These are phyloP conservation scores for Melanogaster broomeanus DNA, from an alignment of 768 basidiomycete species.

Conservation along the genomic window DNA sequence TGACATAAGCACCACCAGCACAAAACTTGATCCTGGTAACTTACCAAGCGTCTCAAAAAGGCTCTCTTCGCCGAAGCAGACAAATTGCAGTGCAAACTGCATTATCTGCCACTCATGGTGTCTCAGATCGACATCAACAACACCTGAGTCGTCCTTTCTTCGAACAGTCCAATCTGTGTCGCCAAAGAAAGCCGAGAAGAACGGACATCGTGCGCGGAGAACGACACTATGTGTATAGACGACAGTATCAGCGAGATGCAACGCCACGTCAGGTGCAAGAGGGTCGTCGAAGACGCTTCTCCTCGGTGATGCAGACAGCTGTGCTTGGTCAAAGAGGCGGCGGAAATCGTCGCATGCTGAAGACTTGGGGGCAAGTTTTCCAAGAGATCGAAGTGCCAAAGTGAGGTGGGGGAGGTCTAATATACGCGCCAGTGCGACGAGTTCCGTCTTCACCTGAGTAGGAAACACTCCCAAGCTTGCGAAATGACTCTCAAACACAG, in stretches of 20 bases:
- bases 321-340: slow-evolving; percentile 44
- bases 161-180: slow-evolving; percentile 77
- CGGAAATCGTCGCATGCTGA: slow-evolving; percentile 54
- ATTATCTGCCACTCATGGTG: slow-evolving; percentile 77
- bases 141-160: slow-evolving; percentile 55
- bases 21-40: slow-evolving; percentile 18
- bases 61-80: slow-evolving; percentile 74
- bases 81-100: slow-evolving; percentile 70
- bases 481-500: slow-evolving; percentile 44
- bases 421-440: slow-evolving; percentile 56
- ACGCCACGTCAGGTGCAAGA: slow-evolving; percentile 64
- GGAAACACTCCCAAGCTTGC: slow-evolving; percentile 42
- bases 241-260: slow-evolving; percentile 67
- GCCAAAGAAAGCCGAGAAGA: slow-evolving; percentile 84
- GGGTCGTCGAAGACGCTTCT: slow-evolving; percentile 22
- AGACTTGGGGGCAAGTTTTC: slow-evolving; percentile 52
- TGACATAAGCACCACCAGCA: slow-evolving; percentile 2
- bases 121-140: slow-evolving; percentile 63
- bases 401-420: slow-evolving; percentile 59
- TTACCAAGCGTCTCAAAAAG: slow-evolving; percentile 74
- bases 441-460: slow-evolving; percentile 58
- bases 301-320: slow-evolving; percentile 3
- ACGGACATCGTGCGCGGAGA: slow-evolving; percentile 79
- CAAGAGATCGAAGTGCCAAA: slow-evolving; percentile 56
- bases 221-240: slow-evolving; percentile 72